Conservation (phyloP, 1,139 yeast species). For the Lodderomyces beijingensis region DNA sequence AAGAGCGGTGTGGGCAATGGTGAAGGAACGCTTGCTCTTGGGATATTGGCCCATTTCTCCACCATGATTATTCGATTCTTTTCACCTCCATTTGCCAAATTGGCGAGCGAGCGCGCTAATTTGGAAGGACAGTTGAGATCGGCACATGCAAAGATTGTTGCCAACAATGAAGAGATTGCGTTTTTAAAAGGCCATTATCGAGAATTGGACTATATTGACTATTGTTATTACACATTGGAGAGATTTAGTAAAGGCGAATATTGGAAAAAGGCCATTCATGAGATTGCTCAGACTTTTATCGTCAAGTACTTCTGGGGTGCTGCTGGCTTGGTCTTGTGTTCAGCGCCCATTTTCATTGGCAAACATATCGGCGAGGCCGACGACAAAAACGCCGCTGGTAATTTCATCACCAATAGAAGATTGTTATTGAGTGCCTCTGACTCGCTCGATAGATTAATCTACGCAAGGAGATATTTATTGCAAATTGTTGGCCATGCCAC, state of each 20-base stretch:
- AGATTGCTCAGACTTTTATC: slow-evolving; percentile 74
- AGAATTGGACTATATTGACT: slow-evolving; percentile 75
- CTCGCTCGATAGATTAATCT: slow-evolving; percentile 82
- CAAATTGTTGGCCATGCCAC: slow-evolving; percentile 82
- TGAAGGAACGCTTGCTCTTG: slow-evolving; percentile 81
- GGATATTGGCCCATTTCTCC: slow-evolving; percentile 76
- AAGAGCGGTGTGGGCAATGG: slow-evolving; percentile 74
- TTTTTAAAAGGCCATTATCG: slow-evolving; percentile 75
- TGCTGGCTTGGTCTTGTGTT: slow-evolving; percentile 81
- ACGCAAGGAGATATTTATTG: slow-evolving; percentile 78
- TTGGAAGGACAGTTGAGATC: slow-evolving; percentile 84
- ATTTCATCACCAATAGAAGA: slow-evolving; percentile 87
- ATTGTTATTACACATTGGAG: slow-evolving; percentile 76
- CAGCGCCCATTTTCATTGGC: slow-evolving; percentile 80
- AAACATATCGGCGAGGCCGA: slow-evolving; percentile 49
- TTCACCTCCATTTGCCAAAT: slow-evolving; percentile 87
- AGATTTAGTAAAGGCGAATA: slow-evolving; percentile 75
- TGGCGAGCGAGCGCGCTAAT: slow-evolving; percentile 73
- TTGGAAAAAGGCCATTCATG: slow-evolving; percentile 71
- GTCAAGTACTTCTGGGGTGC: slow-evolving; percentile 97
- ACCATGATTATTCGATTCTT: slow-evolving; percentile 68
- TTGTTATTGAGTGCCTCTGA: slow-evolving; percentile 81
- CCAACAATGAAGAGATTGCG: slow-evolving; percentile 84
- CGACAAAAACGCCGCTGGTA: slow-evolving; percentile 59
- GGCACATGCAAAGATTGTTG: slow-evolving; percentile 75